phyloP scores from a whole-genome alignment of 352 stramenopile genomes.

The Pythium rhizo-oryzae region DNA sequence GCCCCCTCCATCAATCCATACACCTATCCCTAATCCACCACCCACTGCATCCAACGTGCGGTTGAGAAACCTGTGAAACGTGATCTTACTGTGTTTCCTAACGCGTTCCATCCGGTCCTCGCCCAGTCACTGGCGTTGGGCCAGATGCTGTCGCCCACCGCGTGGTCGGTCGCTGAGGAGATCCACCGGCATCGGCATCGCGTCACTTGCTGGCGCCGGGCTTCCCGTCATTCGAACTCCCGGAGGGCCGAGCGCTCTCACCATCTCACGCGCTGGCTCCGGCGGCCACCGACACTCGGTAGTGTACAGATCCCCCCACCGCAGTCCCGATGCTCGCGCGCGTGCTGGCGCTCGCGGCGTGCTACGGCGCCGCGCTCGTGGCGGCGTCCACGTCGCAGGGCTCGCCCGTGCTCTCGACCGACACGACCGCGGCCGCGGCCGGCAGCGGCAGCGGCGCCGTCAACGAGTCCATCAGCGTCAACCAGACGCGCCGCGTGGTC shows the following conservation, averaged over 20 bases:
- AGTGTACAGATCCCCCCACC: neutral
- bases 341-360: constrained; percentile 5
- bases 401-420: constrained; percentile 10
- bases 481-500: constrained; percentile 24
- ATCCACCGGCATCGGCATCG: neutral
- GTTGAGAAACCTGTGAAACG: constrained; percentile 2
- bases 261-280: neutral
- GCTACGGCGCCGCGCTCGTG: constrained; percentile 1
- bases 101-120: constrained; percentile 9
- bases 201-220: neutral
- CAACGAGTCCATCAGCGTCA: constrained; percentile 7
- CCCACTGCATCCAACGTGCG: neutral
- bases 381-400: constrained; percentile 7
- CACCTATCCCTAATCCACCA: neutral
- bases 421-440: constrained; percentile 4
- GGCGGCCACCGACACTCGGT: neutral
- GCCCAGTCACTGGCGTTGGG: constrained; percentile 6
- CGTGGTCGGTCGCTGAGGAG: neutral
- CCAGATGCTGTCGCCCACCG: neutral
- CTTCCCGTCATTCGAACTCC: neutral
- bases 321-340: constrained; percentile 3
- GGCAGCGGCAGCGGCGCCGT: constrained; percentile 15
- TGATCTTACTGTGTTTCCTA: constrained; percentile 1
- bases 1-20: neutral
- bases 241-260: neutral